phyloP scores from a whole-genome alignment of 345 rosid genomes.

The Salix brachista region DNA sequence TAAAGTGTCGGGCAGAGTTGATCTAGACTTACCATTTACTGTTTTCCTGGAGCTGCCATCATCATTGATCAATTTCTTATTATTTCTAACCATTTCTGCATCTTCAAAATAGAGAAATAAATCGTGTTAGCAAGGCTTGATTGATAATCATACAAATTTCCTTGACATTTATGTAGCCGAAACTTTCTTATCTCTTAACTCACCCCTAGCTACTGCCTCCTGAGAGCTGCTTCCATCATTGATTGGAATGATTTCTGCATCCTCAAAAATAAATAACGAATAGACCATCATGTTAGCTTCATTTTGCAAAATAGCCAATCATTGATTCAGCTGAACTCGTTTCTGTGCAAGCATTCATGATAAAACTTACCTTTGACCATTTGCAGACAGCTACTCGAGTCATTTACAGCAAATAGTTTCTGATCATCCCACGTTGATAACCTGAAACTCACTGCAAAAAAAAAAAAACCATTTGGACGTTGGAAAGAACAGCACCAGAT shows the following conservation, averaged over 20 bases:
- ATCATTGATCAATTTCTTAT: background rate
- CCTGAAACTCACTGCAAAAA: slow-evolving; percentile 43
- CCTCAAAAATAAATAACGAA: background rate
- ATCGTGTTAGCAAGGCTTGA: background rate
- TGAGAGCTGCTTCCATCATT: slow-evolving; percentile 27
- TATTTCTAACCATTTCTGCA: background rate
- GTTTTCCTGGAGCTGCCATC: background rate
- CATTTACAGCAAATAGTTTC: slow-evolving; percentile 24
- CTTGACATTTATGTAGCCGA: too few relatives aligned
- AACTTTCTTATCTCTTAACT: background rate
- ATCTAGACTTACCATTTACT: background rate
- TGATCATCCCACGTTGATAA: slow-evolving; percentile 35
- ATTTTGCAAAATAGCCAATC: background rate
- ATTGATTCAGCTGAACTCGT: background rate
- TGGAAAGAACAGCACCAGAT: background rate
- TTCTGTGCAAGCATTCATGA: background rate
- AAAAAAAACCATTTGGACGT: background rate
- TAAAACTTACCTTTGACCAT: background rate
- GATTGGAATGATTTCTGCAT: background rate
- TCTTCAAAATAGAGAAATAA: background rate
- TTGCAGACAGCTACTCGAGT: slow-evolving; percentile 12
- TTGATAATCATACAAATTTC: background rate
- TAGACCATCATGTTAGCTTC: background rate
- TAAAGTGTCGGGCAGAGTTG: background rate
- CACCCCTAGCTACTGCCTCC: background rate